phyloP scores from a whole-genome alignment of 352 stramenopile species.

The Globisporangium emineosum region DNA sequence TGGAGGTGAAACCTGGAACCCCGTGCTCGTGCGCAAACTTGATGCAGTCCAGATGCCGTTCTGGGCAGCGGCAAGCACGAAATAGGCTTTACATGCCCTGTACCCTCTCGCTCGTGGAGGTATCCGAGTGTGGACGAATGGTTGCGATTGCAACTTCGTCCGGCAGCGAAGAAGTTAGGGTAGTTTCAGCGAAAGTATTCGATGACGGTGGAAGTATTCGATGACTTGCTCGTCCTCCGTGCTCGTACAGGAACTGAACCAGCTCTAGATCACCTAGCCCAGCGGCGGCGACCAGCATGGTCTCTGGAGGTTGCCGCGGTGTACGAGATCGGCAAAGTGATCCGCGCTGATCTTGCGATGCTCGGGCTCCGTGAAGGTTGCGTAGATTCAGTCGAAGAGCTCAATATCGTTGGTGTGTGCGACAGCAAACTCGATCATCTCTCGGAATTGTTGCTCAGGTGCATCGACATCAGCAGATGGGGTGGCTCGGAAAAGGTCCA shows the following conservation, averaged over 20 bases:
- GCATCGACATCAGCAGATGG: too few species aligned
- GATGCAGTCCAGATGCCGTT: background rate
- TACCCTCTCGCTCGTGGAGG: background rate
- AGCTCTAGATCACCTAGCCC: background rate
- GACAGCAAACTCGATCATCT: background rate
- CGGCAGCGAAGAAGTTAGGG: background rate
- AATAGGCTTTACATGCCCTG: background rate
- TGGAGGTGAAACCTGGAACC: background rate
- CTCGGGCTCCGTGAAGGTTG: background rate
- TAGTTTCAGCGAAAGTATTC: background rate
- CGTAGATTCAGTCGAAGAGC: background rate
- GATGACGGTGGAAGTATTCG: too few species aligned
- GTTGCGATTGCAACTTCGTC: background rate
- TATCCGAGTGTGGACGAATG: background rate
- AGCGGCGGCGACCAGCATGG: background rate
- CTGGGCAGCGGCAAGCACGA: background rate
- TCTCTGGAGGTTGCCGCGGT: background rate
- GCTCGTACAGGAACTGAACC: background rate
- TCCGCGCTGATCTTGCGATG: background rate
- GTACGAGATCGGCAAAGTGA: background rate
- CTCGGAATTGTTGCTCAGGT: background rate
- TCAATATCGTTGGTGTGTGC: background rate
- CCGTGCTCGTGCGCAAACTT: background rate
- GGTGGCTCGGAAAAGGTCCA: too few species aligned
- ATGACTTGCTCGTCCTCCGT: background rate